These are phyloP conservation scores for Intubia oerlemansii DNA, from an alignment of 2,329 filamentous ascomycete species.

Conservation along the genomic window DNA sequence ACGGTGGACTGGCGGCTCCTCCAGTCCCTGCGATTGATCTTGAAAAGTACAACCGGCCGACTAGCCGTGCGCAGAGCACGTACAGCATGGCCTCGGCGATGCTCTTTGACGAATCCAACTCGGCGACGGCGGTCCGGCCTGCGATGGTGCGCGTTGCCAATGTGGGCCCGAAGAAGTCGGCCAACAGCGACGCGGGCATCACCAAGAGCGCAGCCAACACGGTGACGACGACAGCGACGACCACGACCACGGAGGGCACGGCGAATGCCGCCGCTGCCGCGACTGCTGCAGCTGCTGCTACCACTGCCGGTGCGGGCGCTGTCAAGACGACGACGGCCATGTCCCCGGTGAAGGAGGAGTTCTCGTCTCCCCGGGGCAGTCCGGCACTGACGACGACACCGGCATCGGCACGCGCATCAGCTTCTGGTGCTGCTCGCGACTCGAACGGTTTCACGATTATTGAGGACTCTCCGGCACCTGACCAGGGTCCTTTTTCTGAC, in stretches of 20 bases:
- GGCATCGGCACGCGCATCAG: too few relatives aligned
- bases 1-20: conserved; percentile 30
- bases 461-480: conserved; percentile 25
- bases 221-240: too few relatives aligned
- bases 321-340: background rate
- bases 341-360: background rate
- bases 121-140: conserved; percentile 32
- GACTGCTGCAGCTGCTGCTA: background rate
- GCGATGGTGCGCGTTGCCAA: conserved; percentile 38
- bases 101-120: conserved; percentile 38
- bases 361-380: too few relatives aligned
- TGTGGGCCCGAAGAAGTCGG: conserved; percentile 22
- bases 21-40: conserved; percentile 55
- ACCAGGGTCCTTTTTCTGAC: conserved; percentile 38
- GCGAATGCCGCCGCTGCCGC: background rate
- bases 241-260: background rate
- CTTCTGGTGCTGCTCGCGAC: too few relatives aligned
- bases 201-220: background rate
- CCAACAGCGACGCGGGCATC: background rate
- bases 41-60: conserved; percentile 28
- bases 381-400: too few relatives aligned
- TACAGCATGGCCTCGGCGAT: conserved; percentile 50
- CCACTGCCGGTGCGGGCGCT: too few relatives aligned
- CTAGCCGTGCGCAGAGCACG: conserved; percentile 30
- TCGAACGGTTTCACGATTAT: conserved; percentile 26